Evolutionary conservation across 306 rosid genomes (phyloP).

Genomic region (Ziziphus jujuba): DNA sequence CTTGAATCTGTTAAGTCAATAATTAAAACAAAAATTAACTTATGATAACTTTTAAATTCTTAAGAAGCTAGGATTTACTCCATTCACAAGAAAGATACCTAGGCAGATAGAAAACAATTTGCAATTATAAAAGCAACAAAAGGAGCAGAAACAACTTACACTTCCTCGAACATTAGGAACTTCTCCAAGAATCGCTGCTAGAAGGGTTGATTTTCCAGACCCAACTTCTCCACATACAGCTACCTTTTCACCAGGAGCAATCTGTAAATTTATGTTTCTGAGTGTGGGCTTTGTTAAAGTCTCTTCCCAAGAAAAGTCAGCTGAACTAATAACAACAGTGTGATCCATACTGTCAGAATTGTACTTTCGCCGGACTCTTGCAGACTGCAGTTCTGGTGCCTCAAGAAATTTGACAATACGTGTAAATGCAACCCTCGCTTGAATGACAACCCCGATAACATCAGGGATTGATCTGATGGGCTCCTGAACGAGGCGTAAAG

Average conservation of each 20-base stretch:
- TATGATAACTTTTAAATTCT: conserved; percentile 1
- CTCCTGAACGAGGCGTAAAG: conserved; percentile 88
- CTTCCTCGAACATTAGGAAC: conserved; percentile 58
- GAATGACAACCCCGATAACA: conserved; percentile 77
- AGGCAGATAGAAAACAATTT: background rate
- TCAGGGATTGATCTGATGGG: conserved; percentile 73
- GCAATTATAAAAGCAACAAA: background rate
- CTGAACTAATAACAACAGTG: conserved; percentile 50
- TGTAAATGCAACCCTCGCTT: conserved; percentile 73
- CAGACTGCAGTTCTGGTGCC: conserved; percentile 67
- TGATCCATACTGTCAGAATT: conserved; percentile 25
- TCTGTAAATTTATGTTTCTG: conserved; percentile 54
- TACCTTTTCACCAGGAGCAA: conserved; percentile 64
- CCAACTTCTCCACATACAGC: conserved; percentile 95
- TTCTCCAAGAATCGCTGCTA: conserved; percentile 86
- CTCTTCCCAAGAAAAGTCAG: conserved; percentile 78
- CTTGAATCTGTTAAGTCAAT: conserved; percentile 56
- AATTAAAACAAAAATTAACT: background rate
- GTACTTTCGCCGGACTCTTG: conserved; percentile 31
- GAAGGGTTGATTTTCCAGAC: conserved; percentile 83
- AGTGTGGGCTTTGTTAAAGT: conserved; percentile 54
- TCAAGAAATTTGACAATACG: conserved; percentile 66
- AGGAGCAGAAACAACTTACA: conserved; percentile 37
- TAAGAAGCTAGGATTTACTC: background rate
- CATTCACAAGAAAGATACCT: conserved; percentile 29